Percentiles rank a stretch among this genome's conserved stretches.
phyloP scores from a whole-genome alignment of 768 basidiomycete genomes.

The Fomitopsis pulvina region DNA sequence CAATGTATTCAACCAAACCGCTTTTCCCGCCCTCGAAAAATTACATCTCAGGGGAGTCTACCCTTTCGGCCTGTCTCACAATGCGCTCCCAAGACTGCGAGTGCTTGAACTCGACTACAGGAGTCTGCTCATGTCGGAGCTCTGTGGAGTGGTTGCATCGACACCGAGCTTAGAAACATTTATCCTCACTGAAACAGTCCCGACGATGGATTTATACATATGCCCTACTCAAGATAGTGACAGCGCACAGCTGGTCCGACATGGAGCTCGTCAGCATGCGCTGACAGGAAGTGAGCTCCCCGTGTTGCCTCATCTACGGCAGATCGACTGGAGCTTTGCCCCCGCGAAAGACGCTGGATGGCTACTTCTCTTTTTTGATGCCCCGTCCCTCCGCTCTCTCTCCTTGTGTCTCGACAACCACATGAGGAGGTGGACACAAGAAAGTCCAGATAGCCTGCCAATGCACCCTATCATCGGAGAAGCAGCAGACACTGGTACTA shows the following conservation, averaged over 20 bases:
- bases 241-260: too few species aligned
- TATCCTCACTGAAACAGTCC: background rate
- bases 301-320: background rate
- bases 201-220: background rate
- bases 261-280: too few species aligned
- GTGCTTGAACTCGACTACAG: conserved; percentile 1
- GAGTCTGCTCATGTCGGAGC: background rate
- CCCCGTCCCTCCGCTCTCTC: background rate
- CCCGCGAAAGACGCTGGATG: background rate
- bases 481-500: too few species aligned
- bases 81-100: background rate
- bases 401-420: background rate
- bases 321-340: conserved; percentile 1
- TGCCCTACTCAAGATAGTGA: background rate
- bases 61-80: conserved; percentile 1
- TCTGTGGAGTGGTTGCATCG: background rate
- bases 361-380: background rate
- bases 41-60: conserved; percentile 3
- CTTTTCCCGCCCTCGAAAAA: background rate
- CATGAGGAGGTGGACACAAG: conserved; percentile 1
- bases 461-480: too few species aligned
- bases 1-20: too few species aligned
- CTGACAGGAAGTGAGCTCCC: background rate
- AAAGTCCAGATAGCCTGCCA: background rate
- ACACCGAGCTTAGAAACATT: background rate